These are phyloP conservation scores for Microstegium vimineum DNA, from an alignment of 176 grass and related monocot genomes.

Conservation along the genomic window DNA sequence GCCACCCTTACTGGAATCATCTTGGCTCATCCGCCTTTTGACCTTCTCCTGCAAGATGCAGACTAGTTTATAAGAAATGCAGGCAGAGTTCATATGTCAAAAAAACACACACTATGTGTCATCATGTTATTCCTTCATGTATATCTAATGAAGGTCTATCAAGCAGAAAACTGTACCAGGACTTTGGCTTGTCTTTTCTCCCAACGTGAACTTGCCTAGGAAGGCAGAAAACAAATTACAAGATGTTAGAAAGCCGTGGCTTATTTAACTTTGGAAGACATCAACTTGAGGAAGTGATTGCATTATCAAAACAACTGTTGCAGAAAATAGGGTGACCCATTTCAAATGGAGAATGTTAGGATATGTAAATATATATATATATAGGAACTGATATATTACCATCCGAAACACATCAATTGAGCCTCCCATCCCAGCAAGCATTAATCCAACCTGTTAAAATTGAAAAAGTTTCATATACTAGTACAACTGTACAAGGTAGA, in stretches of 20 bases:
- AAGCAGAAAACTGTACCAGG: slow-evolving; percentile 55
- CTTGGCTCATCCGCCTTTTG: slow-evolving; percentile 59
- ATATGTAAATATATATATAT: neutral
- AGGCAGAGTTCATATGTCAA: neutral
- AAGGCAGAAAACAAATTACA: slow-evolving; percentile 9
- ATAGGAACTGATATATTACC: slow-evolving; percentile 42
- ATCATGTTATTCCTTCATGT: neutral
- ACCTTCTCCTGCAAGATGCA: slow-evolving; percentile 58
- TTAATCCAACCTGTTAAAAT: slow-evolving; percentile 85
- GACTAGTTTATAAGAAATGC: neutral
- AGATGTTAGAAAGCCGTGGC: neutral
- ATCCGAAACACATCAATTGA: slow-evolving; percentile 85
- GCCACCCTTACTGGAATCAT: slow-evolving; percentile 58
- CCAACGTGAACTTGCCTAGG: slow-evolving; percentile 80
- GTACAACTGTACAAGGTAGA: neutral
- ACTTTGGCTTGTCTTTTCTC: slow-evolving; percentile 95
- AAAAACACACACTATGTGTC: neutral
- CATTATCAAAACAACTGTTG: neutral
- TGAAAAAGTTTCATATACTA: neutral
- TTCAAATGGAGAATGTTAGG: neutral
- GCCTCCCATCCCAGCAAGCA: slow-evolving; percentile 94
- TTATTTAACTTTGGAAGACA: neutral
- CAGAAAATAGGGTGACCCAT: slow-evolving; percentile 2
- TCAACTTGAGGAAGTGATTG: neutral
- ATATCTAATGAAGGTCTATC: slow-evolving; percentile 7